phyloP scores from a whole-genome alignment of 108 stramenopile genomes.

The Seminavis robusta region DNA sequence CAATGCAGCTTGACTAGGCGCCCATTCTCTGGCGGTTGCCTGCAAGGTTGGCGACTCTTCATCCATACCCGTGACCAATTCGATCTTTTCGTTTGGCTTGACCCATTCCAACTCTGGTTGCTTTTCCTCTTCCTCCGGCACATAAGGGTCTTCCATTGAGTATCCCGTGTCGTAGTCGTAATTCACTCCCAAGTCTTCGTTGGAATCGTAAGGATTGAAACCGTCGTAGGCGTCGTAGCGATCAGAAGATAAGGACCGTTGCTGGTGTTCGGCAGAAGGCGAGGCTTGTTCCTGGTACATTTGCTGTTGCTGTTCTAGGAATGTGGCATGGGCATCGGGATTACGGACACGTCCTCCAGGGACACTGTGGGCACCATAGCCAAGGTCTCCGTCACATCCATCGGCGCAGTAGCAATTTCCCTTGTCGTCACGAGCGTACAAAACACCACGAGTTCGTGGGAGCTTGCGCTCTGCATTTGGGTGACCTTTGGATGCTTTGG shows the following conservation, averaged over 20 bases:
- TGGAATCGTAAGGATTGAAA: not conserved
- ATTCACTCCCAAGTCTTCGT: not conserved
- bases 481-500: conserved; percentile 3
- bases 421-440: conserved; percentile 62
- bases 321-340: conserved; percentile 47
- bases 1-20: conserved; percentile 59
- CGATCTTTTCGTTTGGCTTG: conserved; percentile 59
- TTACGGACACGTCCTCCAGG: conserved; percentile 78
- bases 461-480: conserved; percentile 17
- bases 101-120: conserved; percentile 58
- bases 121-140: conserved; percentile 24
- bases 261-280: not conserved
- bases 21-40: conserved; percentile 75
- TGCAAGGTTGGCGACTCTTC: conserved; percentile 64
- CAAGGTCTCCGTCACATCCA: conserved; percentile 77
- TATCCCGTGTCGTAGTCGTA: not conserved
- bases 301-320: conserved; percentile 33
- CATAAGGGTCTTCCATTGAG: not conserved
- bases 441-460: conserved; percentile 79
- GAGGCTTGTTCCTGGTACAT: conserved; percentile 1
- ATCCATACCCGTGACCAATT: conserved; percentile 49
- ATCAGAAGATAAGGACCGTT: too few species aligned
- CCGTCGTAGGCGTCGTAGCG: not conserved
- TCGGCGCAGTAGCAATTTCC: conserved; percentile 66
- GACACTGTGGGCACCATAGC: conserved; percentile 79